Percentiles rank a stretch among this genome's conserved stretches.
phyloP scores from a whole-genome alignment of 768 basidiomycete species.

The Podaxis rugospora region DNA sequence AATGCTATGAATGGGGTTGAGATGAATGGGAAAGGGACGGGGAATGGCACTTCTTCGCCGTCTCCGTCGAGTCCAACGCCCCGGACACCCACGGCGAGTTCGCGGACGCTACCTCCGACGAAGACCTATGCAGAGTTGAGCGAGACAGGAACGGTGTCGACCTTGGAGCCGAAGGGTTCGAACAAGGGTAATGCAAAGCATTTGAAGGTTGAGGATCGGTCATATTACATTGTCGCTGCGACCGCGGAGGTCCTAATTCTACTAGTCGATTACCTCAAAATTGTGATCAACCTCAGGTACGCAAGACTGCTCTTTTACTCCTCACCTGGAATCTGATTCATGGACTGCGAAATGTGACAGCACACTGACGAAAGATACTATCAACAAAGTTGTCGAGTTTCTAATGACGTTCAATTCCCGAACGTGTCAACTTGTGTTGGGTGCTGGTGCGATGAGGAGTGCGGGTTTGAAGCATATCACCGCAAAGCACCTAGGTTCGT shows the following conservation, averaged over 20 bases:
- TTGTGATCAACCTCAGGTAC: conserved; percentile 71
- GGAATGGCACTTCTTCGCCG: not conserved
- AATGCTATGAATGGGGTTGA: conserved; percentile 4
- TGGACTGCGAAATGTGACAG: conserved; percentile 22
- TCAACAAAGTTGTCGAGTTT: conserved; percentile 92
- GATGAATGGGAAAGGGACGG: not conserved
- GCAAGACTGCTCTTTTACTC: not conserved
- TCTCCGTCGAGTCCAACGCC: not conserved
- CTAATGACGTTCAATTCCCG: conserved; percentile 97
- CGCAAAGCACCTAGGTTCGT: conserved; percentile 86
- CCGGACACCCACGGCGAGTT: not conserved
- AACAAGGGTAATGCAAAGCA: conserved; percentile 38
- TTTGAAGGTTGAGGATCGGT: conserved; percentile 75
- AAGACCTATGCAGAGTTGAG: conserved; percentile 7
- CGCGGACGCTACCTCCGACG: conserved; percentile 1
- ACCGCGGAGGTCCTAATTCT: conserved; percentile 72
- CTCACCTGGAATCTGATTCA: not conserved
- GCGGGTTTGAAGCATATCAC: conserved; percentile 98
- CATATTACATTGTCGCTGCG: conserved; percentile 83
- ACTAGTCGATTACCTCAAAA: conserved; percentile 79
- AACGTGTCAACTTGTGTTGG: conserved; percentile 96
- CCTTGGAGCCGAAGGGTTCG: conserved; percentile 1
- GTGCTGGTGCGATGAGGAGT: conserved; percentile 98
- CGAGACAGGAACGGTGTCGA: not conserved
- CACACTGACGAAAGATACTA: conserved; percentile 90